Evolutionary conservation across 2,329 filamentous ascomycete species (phyloP), one percentile per base, ranked within the genome.

Genomic region (Cordyceps farinosa): DNA sequence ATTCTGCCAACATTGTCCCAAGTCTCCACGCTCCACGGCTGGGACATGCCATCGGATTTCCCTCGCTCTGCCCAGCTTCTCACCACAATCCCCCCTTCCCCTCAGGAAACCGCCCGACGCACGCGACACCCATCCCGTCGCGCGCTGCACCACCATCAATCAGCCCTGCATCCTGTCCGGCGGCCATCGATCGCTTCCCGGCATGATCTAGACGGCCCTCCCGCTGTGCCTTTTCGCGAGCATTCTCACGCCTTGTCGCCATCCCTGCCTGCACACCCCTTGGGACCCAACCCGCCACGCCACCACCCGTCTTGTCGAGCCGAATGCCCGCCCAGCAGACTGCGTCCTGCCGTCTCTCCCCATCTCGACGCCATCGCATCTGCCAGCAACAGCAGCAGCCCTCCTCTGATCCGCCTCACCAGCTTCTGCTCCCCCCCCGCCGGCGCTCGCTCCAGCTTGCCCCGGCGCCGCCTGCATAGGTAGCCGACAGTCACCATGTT

Each of bases 401-500:
- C 48, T 42, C 29, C 10, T 34, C n/a, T 9, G 10, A n/a, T 10
- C 17, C 38, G 32, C 15, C 48, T 44, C 48, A 7, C 29, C 38
- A 51, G 48, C 36, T 34, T 52, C 47, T 45, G 36, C 36, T 32
- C 36, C n/a, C 47, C 22, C 22, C 27, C 36, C 45, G 61, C 53
- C 61, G 61, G 61, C 61, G 52, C 53, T 62, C 53, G 52, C 61
- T 57, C 51, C 42, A 34, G 61, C 61, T 62, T 55, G 60, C 52
- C 45, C 51, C 42, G 60, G 61, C 53, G 52, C 45, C 27, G 27
- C 27, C 40, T 22, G 17, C 42, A 38, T 10, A 36, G 29, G 27
- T 38, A 61, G 59, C 59, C 47, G 58, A 62, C 71, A 71, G 75
- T 74, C 88, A 94, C 78, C 82, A 99, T 99, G 95, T 99, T 99